Evolutionary conservation across 768 basidiomycete species (phyloP).

Genomic region (Paxillus involutus): DNA sequence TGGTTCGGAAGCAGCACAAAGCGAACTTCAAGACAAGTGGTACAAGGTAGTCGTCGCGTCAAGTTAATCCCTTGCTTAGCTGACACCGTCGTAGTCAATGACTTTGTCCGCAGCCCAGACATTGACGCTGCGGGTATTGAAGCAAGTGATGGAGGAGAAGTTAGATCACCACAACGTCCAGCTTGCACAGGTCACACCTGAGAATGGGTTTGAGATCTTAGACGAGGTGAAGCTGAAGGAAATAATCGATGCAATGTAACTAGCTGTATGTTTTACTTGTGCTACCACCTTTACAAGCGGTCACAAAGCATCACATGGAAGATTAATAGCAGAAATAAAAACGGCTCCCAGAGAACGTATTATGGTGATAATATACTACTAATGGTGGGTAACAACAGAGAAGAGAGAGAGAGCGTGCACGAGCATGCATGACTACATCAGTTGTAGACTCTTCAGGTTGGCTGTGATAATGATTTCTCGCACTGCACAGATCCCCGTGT

Average conservation of each 20-base stretch:
- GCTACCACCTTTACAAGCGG: background rate
- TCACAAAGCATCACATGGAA: background rate
- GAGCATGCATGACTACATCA: constrained; percentile 24
- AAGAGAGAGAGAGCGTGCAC: constrained; percentile 8
- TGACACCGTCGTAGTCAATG: constrained; percentile 69
- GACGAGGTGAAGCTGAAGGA: constrained; percentile 78
- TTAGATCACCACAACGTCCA: constrained; percentile 99
- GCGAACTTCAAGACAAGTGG: constrained; percentile 96
- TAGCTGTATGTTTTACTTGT: constrained; percentile 15
- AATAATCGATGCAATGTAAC: constrained; percentile 82
- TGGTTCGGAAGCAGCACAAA: constrained; percentile 96
- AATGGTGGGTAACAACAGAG: constrained; percentile 2
- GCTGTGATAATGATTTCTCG: constrained; percentile 69
- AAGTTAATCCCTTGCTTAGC: background rate
- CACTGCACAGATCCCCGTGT: constrained; percentile 37
- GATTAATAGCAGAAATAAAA: constrained; percentile 13
- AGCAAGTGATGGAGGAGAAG: constrained; percentile 99
- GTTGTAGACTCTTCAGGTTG: constrained; percentile 57
- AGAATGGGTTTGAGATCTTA: constrained; percentile 87
- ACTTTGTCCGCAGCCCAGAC: constrained; percentile 84
- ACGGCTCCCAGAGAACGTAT: constrained; percentile 7
- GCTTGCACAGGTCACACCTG: constrained; percentile 88
- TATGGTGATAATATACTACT: constrained; percentile 18
- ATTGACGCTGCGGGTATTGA: constrained; percentile 84
- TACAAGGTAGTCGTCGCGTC: constrained; percentile 62